Evolutionary conservation across 2,329 filamentous ascomycete genomes (phyloP).

Genomic region (Claviceps paspali): DNA sequence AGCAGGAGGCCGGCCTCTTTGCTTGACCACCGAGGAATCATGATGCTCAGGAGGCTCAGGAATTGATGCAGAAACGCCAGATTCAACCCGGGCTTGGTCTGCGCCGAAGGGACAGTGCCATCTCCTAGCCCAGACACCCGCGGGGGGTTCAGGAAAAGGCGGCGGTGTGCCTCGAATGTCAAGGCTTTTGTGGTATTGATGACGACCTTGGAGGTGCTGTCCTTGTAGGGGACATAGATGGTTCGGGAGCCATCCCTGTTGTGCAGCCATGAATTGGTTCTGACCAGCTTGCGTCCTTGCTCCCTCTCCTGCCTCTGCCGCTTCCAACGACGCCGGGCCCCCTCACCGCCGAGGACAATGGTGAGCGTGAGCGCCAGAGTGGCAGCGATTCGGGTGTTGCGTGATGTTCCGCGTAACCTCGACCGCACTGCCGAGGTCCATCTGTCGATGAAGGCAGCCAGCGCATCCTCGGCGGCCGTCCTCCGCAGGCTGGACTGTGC

Average conservation of each 20-base stretch:
- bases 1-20: slow-evolving; percentile 87
- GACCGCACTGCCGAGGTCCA: slow-evolving; percentile 38
- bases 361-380: slow-evolving; percentile 61
- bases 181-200: slow-evolving; percentile 82
- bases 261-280: slow-evolving; percentile 82
- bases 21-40: slow-evolving; percentile 89
- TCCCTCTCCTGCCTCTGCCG: slow-evolving; percentile 62
- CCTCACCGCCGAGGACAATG: slow-evolving; percentile 66
- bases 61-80: slow-evolving; percentile 95
- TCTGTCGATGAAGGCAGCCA: slow-evolving; percentile 47
- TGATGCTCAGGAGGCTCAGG: slow-evolving; percentile 87
- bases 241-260: slow-evolving; percentile 91
- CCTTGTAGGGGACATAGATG: slow-evolving; percentile 87
- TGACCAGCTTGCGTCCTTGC: slow-evolving; percentile 64
- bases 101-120: slow-evolving; percentile 64
- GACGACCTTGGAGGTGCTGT: slow-evolving; percentile 75
- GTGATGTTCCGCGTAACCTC: slow-evolving; percentile 49
- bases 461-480: slow-evolving; percentile 48
- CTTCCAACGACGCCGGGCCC: slow-evolving; percentile 64
- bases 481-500: slow-evolving; percentile 70
- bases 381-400: slow-evolving; percentile 56
- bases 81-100: slow-evolving; percentile 88
- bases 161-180: slow-evolving; percentile 90
- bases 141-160: slow-evolving; percentile 84
- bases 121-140: slow-evolving; percentile 64